These are phyloP conservation scores for Candida ovalis DNA, from an alignment of 805 yeast species.

Conservation along the genomic window DNA sequence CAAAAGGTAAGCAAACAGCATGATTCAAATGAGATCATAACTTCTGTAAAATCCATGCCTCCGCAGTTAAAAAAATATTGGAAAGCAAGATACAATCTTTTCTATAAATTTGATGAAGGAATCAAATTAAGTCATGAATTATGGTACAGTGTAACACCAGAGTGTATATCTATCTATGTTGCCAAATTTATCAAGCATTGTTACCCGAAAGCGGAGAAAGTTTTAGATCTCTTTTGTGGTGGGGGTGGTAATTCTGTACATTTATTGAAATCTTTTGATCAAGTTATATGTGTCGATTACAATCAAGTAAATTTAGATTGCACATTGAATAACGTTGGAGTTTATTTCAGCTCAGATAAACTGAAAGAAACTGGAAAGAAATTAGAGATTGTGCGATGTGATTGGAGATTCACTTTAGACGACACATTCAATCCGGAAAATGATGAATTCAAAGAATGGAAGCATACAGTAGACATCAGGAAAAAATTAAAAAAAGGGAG, in stretches of 20 bases:
- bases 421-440: slow-evolving; percentile 4
- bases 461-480: slow-evolving; percentile 8
- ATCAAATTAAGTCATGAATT: slow-evolving; percentile 65
- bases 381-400: slow-evolving; percentile 32
- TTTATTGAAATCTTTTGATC: slow-evolving; percentile 55
- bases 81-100: slow-evolving; percentile 56
- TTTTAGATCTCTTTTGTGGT: slow-evolving; percentile 76
- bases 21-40: slow-evolving; percentile 1
- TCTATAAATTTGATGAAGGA: slow-evolving; percentile 63
- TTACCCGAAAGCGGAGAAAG: slow-evolving; percentile 42
- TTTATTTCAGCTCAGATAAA: slow-evolving; percentile 41
- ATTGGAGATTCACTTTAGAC: slow-evolving; percentile 11
- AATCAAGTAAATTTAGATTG: slow-evolving; percentile 61
- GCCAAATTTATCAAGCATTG: slow-evolving; percentile 52
- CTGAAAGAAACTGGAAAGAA: slow-evolving; percentile 49
- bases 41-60: slow-evolving; percentile 27
- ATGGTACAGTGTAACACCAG: slow-evolving; percentile 91
- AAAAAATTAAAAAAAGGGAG: slow-evolving; percentile 11
- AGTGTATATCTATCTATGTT: slow-evolving; percentile 56
- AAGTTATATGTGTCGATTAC: slow-evolving; percentile 60
- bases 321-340: slow-evolving; percentile 57
- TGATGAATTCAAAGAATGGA: slow-evolving; percentile 3
- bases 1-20: not conserved
- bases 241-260: slow-evolving; percentile 87
- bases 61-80: slow-evolving; percentile 49